These are phyloP conservation scores for Phytophthora pisi DNA, from an alignment of 352 stramenopile species.

Conservation along the genomic window DNA sequence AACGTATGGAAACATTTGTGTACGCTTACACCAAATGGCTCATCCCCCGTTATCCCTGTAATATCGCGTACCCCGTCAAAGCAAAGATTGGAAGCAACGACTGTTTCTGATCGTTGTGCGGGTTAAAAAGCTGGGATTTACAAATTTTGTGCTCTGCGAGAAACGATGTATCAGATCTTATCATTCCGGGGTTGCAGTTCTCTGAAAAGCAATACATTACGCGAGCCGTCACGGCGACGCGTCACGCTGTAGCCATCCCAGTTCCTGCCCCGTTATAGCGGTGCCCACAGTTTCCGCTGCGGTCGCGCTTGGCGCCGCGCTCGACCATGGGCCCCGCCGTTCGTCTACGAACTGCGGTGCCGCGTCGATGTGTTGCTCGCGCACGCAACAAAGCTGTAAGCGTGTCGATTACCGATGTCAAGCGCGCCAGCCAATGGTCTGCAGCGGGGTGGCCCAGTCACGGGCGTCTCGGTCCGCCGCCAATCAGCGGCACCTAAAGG, in stretches of 20 bases:
- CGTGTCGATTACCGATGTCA: conserved; percentile 25
- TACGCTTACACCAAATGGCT: not conserved
- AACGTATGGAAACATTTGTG: not conserved
- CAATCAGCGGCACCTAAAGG: conserved; percentile 16
- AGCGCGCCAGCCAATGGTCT: conserved; percentile 26
- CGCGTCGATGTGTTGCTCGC: conserved; percentile 3
- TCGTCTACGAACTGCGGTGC: conserved; percentile 21
- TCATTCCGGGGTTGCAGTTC: conserved; percentile 9
- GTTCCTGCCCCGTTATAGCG: not conserved
- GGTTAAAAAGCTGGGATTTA: not conserved
- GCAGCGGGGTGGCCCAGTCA: conserved; percentile 20
- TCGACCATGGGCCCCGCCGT: not conserved
- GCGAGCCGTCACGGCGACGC: not conserved
- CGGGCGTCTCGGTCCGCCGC: not conserved
- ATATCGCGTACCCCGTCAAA: not conserved
- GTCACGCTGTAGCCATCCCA: not conserved
- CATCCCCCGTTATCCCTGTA: not conserved
- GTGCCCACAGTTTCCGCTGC: not conserved
- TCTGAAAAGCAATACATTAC: no score
- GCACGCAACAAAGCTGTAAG: conserved; percentile 22
- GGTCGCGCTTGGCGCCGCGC: not conserved
- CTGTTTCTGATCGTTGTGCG: no score
- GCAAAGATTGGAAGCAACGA: no score
- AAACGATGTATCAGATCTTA: not conserved
- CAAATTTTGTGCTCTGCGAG: not conserved